Evolutionary conservation across 768 basidiomycete species (phyloP).

Genomic region (Fomitopsis pulvina): DNA sequence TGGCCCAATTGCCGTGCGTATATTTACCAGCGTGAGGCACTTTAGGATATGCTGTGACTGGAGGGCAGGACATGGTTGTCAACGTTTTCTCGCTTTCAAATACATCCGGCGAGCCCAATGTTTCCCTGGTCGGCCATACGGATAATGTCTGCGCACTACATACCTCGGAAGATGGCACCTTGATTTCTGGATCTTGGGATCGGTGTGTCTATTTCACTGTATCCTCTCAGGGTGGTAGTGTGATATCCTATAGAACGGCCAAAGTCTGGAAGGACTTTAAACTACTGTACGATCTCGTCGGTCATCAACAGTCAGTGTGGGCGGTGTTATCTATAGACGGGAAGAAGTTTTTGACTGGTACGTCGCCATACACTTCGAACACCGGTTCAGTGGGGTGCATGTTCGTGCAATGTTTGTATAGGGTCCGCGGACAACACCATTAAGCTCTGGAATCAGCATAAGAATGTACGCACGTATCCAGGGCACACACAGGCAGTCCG

Average conservation of each 20-base stretch:
- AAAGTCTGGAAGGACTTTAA: slow-evolving; percentile 88
- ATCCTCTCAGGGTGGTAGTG: not conserved
- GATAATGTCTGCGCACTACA: slow-evolving; percentile 87
- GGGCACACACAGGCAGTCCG: slow-evolving; percentile 94
- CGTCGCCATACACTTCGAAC: slow-evolving; percentile 12
- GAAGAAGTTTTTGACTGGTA: slow-evolving; percentile 78
- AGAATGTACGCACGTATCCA: slow-evolving; percentile 63
- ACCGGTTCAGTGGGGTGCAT: too few species aligned
- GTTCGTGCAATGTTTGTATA: slow-evolving; percentile 25
- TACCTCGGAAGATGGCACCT: slow-evolving; percentile 58
- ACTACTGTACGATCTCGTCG: slow-evolving; percentile 66
- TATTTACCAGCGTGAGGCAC: slow-evolving; percentile 6
- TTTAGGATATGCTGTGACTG: slow-evolving; percentile 75
- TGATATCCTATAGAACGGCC: slow-evolving; percentile 57
- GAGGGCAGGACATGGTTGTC: slow-evolving; percentile 85
- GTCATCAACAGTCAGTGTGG: slow-evolving; percentile 92
- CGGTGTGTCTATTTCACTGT: slow-evolving; percentile 45
- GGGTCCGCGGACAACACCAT: slow-evolving; percentile 96
- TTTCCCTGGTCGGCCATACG: slow-evolving; percentile 81
- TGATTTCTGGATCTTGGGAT: slow-evolving; percentile 97
- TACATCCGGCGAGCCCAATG: slow-evolving; percentile 65
- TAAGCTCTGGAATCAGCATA: slow-evolving; percentile 79
- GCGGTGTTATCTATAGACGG: slow-evolving; percentile 78
- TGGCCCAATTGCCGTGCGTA: slow-evolving; percentile 5
- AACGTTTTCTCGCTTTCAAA: slow-evolving; percentile 69